Conservation (phyloP, 192 early-diverging fungal species). For the Coemansia sp. region DNA sequence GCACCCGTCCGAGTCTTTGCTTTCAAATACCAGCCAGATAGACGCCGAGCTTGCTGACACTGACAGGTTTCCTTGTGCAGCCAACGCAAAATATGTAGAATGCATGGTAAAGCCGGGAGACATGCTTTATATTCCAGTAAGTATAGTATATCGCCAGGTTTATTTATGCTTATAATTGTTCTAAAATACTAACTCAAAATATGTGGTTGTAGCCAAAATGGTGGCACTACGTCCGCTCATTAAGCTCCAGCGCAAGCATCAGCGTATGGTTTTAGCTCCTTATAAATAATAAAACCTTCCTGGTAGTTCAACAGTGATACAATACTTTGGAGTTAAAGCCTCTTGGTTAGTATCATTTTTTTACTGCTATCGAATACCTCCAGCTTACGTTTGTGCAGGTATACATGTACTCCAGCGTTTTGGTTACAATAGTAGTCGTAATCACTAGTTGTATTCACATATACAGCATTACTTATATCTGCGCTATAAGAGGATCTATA, state of each 20-base stretch:
- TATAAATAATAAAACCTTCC: too few species aligned
- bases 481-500: too few species aligned
- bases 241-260: slow-evolving; percentile 74
- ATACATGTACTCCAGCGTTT: too few species aligned
- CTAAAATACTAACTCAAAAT: not conserved
- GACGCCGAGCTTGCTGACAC: slow-evolving; percentile 65
- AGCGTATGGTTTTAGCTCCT: slow-evolving; percentile 94
- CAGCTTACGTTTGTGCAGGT: too few species aligned
- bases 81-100: slow-evolving; percentile 60
- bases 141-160: slow-evolving; percentile 4
- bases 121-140: slow-evolving; percentile 81
- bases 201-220: slow-evolving; percentile 58
- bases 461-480: too few species aligned
- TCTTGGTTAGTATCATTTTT: too few species aligned
- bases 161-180: not conserved
- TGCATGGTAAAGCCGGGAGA: slow-evolving; percentile 71
- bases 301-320: too few species aligned
- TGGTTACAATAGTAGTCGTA: too few species aligned
- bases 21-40: slow-evolving; percentile 75
- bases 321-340: too few species aligned
- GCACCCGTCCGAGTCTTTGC: slow-evolving; percentile 39
- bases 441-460: too few species aligned
- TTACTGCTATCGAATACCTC: too few species aligned
- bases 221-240: slow-evolving; percentile 86
- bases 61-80: slow-evolving; percentile 54